A percentile compares a stretch with the other conserved stretches of the same genome.
These are phyloP conservation scores for Omphalea diandra DNA, from an alignment of 441 rosid species.

Conservation along the genomic window DNA sequence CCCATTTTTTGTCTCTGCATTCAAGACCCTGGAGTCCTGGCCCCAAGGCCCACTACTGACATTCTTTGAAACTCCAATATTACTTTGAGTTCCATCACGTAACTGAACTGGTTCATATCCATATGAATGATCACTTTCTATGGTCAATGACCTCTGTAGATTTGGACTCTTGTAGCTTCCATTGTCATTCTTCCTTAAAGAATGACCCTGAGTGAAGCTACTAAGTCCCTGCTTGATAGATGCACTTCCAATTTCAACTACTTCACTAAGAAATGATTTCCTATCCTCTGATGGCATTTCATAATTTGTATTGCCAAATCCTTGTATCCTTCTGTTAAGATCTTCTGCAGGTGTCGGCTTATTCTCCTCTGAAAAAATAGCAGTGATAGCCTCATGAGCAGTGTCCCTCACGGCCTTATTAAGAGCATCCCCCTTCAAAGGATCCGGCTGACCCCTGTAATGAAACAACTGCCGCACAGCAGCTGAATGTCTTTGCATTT, in stretches of 20 bases:
- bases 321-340: constrained; percentile 75
- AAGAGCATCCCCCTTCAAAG: constrained; percentile 92
- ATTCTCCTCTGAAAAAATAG: constrained; percentile 81
- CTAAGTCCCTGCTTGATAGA: constrained; percentile 92
- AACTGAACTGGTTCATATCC: constrained; percentile 74
- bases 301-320: constrained; percentile 87
- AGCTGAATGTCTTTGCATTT: constrained; percentile 95
- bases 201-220: constrained; percentile 75
- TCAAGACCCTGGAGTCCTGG: constrained; percentile 40
- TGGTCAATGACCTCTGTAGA: constrained; percentile 84
- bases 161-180: constrained; percentile 87
- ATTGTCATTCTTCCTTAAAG: constrained; percentile 63
- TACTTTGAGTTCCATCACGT: constrained; percentile 43
- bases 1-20: constrained; percentile 39
- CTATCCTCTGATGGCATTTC: constrained; percentile 76
- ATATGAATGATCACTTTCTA: constrained; percentile 60
- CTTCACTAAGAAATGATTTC: constrained; percentile 94
- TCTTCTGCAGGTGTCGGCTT: constrained; percentile 59
- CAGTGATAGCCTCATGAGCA: constrained; percentile 86
- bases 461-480: constrained; percentile 82
- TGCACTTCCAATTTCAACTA: constrained; percentile 92
- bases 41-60: constrained; percentile 66
- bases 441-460: constrained; percentile 84
- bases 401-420: constrained; percentile 95
- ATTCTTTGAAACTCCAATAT: constrained; percentile 46